Conservation (phyloP, 2,329 filamentous ascomycete species). For the Beauveria varroae region DNA sequence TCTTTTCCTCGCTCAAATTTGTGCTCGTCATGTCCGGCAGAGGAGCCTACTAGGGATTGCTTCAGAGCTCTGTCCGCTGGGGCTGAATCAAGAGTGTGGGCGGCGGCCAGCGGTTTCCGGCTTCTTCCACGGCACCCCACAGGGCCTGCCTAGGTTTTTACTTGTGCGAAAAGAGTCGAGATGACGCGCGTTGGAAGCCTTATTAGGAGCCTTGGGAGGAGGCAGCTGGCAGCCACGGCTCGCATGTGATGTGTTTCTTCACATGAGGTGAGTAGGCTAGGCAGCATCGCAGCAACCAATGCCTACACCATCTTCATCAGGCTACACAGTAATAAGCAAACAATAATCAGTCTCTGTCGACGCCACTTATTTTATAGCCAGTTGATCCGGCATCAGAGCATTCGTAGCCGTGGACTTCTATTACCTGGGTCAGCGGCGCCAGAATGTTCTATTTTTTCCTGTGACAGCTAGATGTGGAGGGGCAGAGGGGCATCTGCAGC, state of each 20-base stretch:
- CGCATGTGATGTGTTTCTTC: too few relatives aligned
- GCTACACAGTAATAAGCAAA: background rate
- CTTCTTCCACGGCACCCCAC: slow-evolving; percentile 12
- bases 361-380: slow-evolving; percentile 4
- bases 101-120: slow-evolving; percentile 8
- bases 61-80: background rate
- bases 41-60: slow-evolving; percentile 3
- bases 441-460: slow-evolving; percentile 6
- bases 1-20: background rate
- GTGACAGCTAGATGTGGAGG: background rate
- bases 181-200: too few relatives aligned
- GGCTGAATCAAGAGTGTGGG: slow-evolving; percentile 2
- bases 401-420: background rate
- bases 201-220: background rate
- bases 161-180: background rate
- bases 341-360: background rate
- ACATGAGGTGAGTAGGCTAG: too few relatives aligned
- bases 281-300: background rate
- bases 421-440: background rate
- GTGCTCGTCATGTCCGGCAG: slow-evolving; percentile 4
- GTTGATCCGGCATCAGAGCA: background rate
- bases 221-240: background rate
- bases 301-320: too few relatives aligned
- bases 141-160: background rate
- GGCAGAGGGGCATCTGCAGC: background rate